Conservation (phyloP, 106 monocot genomes). For the Platanthera guangdongensis region DNA sequence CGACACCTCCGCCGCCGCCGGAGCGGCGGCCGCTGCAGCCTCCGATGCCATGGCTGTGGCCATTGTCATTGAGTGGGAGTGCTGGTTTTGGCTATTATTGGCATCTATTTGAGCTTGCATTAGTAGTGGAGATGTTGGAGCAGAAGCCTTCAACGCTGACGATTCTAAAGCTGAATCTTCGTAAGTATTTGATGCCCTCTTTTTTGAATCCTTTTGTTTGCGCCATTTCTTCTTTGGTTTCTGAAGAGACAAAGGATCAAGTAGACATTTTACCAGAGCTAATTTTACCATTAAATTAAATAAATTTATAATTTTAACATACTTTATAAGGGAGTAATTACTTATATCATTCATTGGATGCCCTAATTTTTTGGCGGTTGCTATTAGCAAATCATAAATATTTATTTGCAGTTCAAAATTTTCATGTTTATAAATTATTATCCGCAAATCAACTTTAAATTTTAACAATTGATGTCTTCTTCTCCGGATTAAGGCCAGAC, state of each 20-base stretch:
- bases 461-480: too few species aligned
- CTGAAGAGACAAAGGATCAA: not conserved
- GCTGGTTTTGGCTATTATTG: constrained; percentile 25
- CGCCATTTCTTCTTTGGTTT: constrained; percentile 6
- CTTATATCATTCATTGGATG: too few species aligned
- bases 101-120: not conserved
- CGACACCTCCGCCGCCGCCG: constrained; percentile 28
- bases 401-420: too few species aligned
- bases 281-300: too few species aligned
- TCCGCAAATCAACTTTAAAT: too few species aligned
- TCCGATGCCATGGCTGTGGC: constrained; percentile 41
- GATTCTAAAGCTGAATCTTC: not conserved
- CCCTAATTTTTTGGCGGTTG: too few species aligned
- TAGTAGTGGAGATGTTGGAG: not conserved
- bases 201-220: not conserved
- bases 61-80: constrained; percentile 33
- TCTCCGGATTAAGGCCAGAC: too few species aligned
- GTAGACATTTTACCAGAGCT: too few species aligned
- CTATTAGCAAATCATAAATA: too few species aligned
- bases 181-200: not conserved
- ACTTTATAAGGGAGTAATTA: not conserved
- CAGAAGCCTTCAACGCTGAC: not conserved
- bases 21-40: constrained; percentile 41
- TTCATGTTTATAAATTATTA: too few species aligned
- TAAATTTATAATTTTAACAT: not conserved